phyloP scores from a whole-genome alignment of 2,329 filamentous ascomycete genomes.

The Hymenotorrendiella dingleyae region DNA sequence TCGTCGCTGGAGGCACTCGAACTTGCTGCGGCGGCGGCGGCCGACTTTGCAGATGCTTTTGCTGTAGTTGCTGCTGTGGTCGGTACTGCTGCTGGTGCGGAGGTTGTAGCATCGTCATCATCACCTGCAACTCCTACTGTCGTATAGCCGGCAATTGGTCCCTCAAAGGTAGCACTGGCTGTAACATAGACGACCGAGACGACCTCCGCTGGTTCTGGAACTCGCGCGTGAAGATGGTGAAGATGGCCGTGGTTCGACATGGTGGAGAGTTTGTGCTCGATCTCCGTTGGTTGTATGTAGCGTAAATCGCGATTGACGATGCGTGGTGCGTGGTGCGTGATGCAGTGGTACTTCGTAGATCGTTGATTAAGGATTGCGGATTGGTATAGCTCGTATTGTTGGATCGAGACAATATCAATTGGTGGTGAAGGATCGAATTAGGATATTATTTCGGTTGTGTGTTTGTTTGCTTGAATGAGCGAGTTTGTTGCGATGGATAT shows the following conservation, averaged over 20 bases:
- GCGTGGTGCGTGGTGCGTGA: no score
- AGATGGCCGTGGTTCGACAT: constrained; percentile 25
- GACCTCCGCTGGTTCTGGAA: constrained; percentile 12
- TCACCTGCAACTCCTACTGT: constrained; percentile 28
- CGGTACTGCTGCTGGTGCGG: not conserved
- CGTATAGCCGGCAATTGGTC: constrained; percentile 41
- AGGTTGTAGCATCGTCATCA: constrained; percentile 2
- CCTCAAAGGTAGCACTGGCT: constrained; percentile 44
- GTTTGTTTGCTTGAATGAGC: not conserved
- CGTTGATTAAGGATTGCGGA: no score
- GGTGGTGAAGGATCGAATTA: not conserved
- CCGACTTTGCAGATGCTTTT: constrained; percentile 4
- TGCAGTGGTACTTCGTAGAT: no score
- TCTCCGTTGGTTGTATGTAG: no score
- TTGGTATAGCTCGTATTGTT: not conserved
- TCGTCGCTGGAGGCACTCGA: not conserved
- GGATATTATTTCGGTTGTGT: not conserved
- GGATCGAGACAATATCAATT: not conserved
- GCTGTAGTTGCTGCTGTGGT: not conserved
- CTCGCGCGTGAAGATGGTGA: constrained; percentile 19
- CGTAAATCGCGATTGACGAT: no score
- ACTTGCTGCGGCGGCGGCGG: not conserved
- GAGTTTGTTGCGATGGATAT: not conserved
- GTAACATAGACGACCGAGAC: constrained; percentile 46
- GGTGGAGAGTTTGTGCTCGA: constrained; percentile 7